Evolutionary conservation across 768 basidiomycete genomes (phyloP).

Genomic region (Amanita subjunquillea): DNA sequence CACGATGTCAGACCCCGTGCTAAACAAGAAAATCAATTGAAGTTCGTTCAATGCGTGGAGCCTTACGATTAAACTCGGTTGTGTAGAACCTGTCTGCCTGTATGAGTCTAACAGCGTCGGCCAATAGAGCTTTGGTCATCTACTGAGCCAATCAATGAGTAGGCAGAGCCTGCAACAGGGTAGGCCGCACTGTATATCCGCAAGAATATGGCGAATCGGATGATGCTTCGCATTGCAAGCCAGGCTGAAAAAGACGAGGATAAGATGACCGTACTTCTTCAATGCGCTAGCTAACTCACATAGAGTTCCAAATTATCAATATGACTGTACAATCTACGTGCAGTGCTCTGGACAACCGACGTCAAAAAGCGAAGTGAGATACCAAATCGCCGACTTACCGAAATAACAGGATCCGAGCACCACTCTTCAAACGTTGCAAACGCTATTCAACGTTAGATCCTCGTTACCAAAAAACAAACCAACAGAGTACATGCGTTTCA

Average conservation of each 20-base stretch:
- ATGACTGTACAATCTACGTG: slow-evolving; percentile 22
- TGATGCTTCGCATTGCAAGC: slow-evolving; percentile 20
- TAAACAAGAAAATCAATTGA: slow-evolving; percentile 7
- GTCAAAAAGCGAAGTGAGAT: neutral
- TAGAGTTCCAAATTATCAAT: slow-evolving; percentile 25
- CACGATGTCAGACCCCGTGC: slow-evolving; percentile 36
- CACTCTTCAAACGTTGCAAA: slow-evolving; percentile 44
- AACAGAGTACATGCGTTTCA: slow-evolving; percentile 24
- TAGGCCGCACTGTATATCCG: slow-evolving; percentile 38
- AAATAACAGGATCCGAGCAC: slow-evolving; percentile 37
- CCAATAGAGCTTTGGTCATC: slow-evolving; percentile 39
- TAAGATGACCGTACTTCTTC: neutral
- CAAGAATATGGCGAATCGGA: slow-evolving; percentile 34
- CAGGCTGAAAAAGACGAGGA: slow-evolving; percentile 10
- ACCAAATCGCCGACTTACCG: slow-evolving; percentile 16
- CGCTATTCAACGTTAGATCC: slow-evolving; percentile 12
- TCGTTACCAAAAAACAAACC: neutral
- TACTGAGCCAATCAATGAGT: slow-evolving; percentile 8
- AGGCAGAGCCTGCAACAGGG: neutral
- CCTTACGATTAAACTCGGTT: slow-evolving; percentile 38
- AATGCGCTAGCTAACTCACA: slow-evolving; percentile 9
- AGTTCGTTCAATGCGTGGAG: neutral
- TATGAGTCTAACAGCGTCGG: slow-evolving; percentile 42
- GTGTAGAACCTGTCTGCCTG: slow-evolving; percentile 47
- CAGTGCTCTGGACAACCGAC: slow-evolving; percentile 11